A percentile compares a stretch with the other conserved stretches of the same genome.
Evolutionary conservation across 1,284 basidiomycete genomes (phyloP).

Genomic region (Tilletia walkeri): DNA sequence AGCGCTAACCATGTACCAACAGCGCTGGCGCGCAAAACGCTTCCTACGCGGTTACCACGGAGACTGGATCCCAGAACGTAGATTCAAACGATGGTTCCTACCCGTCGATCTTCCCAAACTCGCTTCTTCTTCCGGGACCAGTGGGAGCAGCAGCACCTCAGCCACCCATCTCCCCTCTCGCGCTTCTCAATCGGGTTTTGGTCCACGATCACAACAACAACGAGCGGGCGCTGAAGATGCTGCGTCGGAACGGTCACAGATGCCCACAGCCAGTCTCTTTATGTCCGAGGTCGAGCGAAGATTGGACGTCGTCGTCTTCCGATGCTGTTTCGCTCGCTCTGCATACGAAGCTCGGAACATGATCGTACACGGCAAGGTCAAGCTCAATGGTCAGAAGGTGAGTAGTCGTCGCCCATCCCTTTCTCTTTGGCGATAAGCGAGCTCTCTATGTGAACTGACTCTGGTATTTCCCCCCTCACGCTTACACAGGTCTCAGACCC

Average conservation of each 20-base stretch:
- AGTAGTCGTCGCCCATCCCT: conserved; percentile 42
- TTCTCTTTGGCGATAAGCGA: no score
- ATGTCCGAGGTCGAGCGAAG: conserved; percentile 73
- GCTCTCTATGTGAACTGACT: background rate
- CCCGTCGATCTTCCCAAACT: conserved; percentile 83
- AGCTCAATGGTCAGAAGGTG: conserved; percentile 85
- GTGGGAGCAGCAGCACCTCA: conserved; percentile 51
- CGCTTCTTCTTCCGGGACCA: conserved; percentile 24
- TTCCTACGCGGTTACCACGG: conserved; percentile 92
- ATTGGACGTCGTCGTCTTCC: conserved; percentile 87
- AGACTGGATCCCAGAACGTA: conserved; percentile 86
- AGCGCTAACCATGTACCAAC: conserved; percentile 76
- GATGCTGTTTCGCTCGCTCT: conserved; percentile 83
- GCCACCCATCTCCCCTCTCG: conserved; percentile 41
- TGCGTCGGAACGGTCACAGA: conserved; percentile 11
- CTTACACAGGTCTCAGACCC: conserved; percentile 73
- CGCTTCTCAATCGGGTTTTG: conserved; percentile 17
- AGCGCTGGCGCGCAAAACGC: conserved; percentile 87
- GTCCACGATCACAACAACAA: background rate
- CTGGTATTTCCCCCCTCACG: background rate
- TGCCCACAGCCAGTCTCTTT: conserved; percentile 48
- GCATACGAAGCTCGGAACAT: conserved; percentile 84
- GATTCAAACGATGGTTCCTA: conserved; percentile 93
- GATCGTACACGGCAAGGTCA: conserved; percentile 82
- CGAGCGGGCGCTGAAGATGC: background rate